phyloP scores from a whole-genome alignment of 2,329 filamentous ascomycete genomes.

The Microcyclosporella mali region DNA sequence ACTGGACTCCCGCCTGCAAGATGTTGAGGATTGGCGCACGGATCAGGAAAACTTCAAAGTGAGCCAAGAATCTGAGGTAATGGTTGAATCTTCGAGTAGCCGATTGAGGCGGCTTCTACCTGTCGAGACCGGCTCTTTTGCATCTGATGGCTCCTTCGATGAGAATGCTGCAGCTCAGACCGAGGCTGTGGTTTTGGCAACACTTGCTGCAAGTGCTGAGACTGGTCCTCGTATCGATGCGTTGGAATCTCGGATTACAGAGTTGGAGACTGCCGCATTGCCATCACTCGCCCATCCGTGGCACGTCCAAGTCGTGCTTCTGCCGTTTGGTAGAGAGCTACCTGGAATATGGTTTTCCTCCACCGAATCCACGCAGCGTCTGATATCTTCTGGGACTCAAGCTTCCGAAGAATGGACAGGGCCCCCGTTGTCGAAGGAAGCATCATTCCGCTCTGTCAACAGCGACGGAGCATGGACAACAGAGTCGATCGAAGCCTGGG shows the following conservation, averaged over 20 bases:
- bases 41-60: conserved; percentile 15
- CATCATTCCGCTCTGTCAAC: conserved; percentile 26
- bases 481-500: conserved; percentile 45
- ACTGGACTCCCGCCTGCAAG: conserved; percentile 58
- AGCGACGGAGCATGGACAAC: conserved; percentile 44
- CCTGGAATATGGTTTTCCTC: conserved; percentile 49
- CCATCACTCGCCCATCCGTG: conserved; percentile 61
- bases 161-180: conserved; percentile 31
- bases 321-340: conserved; percentile 59
- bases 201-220: conserved; percentile 32
- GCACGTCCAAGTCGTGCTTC: conserved; percentile 68
- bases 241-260: conserved; percentile 44
- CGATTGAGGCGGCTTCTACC: conserved; percentile 30
- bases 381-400: conserved; percentile 35
- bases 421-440: conserved; percentile 15
- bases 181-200: conserved; percentile 30
- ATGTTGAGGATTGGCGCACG: conserved; percentile 52
- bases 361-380: conserved; percentile 32
- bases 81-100: conserved; percentile 24
- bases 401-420: conserved; percentile 46
- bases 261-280: conserved; percentile 52
- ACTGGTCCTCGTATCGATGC: conserved; percentile 40
- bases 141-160: conserved; percentile 34
- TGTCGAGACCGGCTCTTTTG: conserved; percentile 34
- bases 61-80: conserved; percentile 27